Evolutionary conservation across 345 rosid genomes (phyloP).

Genomic region (Eucalyptus microcorys): DNA sequence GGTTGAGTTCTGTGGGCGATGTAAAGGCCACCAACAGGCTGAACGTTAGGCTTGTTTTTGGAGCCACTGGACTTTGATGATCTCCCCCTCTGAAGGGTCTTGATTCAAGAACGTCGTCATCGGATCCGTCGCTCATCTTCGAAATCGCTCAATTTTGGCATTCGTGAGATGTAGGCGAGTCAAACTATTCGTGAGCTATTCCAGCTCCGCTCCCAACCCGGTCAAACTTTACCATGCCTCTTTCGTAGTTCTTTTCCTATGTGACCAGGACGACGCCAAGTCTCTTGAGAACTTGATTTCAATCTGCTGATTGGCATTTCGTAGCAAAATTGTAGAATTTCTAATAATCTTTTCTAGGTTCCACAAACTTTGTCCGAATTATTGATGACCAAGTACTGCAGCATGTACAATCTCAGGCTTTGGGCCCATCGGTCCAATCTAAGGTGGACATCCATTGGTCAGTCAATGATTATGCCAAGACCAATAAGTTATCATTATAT

Average conservation of each 20-base stretch:
- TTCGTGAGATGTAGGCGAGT: not conserved
- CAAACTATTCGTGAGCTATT: not conserved
- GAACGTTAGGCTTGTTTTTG: not conserved
- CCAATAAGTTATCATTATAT: not conserved
- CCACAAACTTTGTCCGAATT: not conserved
- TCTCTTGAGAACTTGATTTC: not conserved
- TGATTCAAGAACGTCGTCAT: not conserved
- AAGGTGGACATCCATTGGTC: not conserved
- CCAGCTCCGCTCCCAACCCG: not conserved
- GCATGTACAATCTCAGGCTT: not conserved
- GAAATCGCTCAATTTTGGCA: not conserved
- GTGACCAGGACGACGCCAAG: not conserved
- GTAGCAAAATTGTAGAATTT: not conserved
- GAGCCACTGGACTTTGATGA: not conserved
- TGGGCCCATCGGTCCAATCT: not conserved
- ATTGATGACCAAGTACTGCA: not conserved
- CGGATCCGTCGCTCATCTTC: not conserved
- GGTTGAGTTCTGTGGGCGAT: not conserved
- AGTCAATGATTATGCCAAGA: not conserved
- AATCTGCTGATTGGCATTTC: not conserved
- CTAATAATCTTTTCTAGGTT: not conserved
- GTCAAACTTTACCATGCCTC: not conserved
- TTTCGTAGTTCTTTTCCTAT: not conserved
- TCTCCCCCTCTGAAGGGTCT: not conserved
- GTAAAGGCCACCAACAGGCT: not conserved